Base-by-base conservation (phyloP, 192 early-diverging fungal genomes). In the Coemansia pectinata region DNA sequence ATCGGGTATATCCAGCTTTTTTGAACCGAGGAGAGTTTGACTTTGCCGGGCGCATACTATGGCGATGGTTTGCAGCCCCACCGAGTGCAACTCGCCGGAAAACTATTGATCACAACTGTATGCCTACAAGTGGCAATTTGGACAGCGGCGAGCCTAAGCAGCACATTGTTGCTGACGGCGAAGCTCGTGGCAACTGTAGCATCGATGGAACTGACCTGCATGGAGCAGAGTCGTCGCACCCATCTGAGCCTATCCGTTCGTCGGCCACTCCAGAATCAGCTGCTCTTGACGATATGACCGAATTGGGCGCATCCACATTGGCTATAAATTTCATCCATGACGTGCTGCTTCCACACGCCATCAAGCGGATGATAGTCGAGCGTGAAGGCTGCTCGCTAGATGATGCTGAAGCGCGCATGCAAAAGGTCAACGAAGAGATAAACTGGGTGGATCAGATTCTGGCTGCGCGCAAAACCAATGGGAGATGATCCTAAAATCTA, bases 381-480 rank as follows among this genome's bases (percentile, higher is more conserved):
- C 72, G 65, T 39, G 81, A 84, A 14, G 42, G 48, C 6, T 84
- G 82, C 45, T 61, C 71, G 2, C 74, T 84, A 12, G 67, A n/a
- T 14, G 82, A 73, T 25, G 69, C 77, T 8, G 82, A 84, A 55
- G 25, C 11, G 7, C 47, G 65, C 44, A 79, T 84, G 77, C n/a
- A 36, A 10, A 31, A n/a, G 5, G 64, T 55, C 23, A 72, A 73
- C 71, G 70, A 39, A 1, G 68, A 72, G 50, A 64, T 61, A 7
- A 64, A 70, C 41, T 83, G 80, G 80, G 80, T 83, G 19, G 75
- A 83, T 6, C 76, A 78, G 48, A 83, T 83, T 41, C 41, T 83
- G 23, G 81, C 81, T 25, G 76, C 76, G 12, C 57, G 81, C 47
- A 50, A 50, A 50, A 9, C 47, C 47, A 48, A 48, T 9, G 8